These are phyloP conservation scores for Scheffersomyces stambukii DNA, from an alignment of 1,139 yeast species.

Conservation along the genomic window DNA sequence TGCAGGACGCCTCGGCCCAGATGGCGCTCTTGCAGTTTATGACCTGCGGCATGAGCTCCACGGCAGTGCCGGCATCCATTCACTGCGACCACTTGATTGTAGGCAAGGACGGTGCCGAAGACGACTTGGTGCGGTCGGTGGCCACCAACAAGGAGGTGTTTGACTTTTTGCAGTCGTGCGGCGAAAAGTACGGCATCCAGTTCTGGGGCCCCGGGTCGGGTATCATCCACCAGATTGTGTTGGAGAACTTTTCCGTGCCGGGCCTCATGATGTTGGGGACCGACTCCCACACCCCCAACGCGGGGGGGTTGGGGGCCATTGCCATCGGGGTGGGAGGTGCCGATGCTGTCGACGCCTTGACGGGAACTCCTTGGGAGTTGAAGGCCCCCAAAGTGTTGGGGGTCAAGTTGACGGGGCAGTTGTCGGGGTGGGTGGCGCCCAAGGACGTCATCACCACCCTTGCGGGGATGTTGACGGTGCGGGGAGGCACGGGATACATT, in stretches of 20 bases:
- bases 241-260: constrained; percentile 92
- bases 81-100: constrained; percentile 98
- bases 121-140: constrained; percentile 70
- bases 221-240: constrained; percentile 93
- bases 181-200: constrained; percentile 88
- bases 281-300: constrained; percentile 96
- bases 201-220: constrained; percentile 99
- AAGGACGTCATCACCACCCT: constrained; percentile 90
- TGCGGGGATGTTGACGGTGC: constrained; percentile 87
- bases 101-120: constrained; percentile 86
- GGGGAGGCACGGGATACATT: constrained; percentile 96
- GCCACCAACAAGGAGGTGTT: constrained; percentile 90
- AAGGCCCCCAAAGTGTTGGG: constrained; percentile 94
- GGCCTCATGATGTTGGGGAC: constrained; percentile 97
- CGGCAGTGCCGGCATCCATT: constrained; percentile 91
- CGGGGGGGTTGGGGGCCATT: constrained; percentile 95
- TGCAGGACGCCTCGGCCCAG: constrained; percentile 99
- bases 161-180: constrained; percentile 86
- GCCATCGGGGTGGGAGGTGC: constrained; percentile 99
- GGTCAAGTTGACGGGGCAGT: constrained; percentile 80
- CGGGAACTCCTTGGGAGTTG: constrained; percentile 99
- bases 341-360: constrained; percentile 94
- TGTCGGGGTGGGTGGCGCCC: constrained; percentile 93
- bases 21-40: constrained; percentile 95
- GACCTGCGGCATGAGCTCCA: constrained; percentile 85